A percentile compares a stretch with the other conserved stretches of the same genome.
Conservation (phyloP, 2,329 filamentous ascomycete genomes). For the Exophiala lecanii-corni region DNA sequence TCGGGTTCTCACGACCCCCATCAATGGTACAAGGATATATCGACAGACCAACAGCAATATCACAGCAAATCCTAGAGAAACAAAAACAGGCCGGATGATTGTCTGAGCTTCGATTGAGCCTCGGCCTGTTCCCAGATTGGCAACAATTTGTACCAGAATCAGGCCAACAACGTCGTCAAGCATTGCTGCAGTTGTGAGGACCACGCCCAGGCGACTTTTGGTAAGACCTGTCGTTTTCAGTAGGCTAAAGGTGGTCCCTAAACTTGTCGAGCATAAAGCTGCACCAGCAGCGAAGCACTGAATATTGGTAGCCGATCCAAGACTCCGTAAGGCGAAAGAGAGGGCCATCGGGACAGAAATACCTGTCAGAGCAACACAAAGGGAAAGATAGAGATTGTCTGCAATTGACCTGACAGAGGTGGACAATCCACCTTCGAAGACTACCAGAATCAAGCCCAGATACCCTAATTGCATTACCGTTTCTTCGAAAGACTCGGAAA, state of each 20-base stretch:
- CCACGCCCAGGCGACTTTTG: constrained; percentile 53
- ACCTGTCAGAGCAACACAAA: constrained; percentile 61
- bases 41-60: constrained; percentile 30
- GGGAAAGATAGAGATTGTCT: constrained; percentile 58
- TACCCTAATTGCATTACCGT: constrained; percentile 65
- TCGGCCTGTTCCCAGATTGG: constrained; percentile 51
- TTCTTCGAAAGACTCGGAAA: constrained; percentile 49
- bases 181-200: constrained; percentile 70
- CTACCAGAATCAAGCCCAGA: constrained; percentile 65
- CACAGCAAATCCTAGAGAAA: constrained; percentile 39
- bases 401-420: constrained; percentile 52
- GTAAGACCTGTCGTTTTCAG: constrained; percentile 56
- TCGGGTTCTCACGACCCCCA: too few relatives aligned
- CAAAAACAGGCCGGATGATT: constrained; percentile 49
- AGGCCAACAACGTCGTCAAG: constrained; percentile 71
- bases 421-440: constrained; percentile 64
- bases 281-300: constrained; percentile 70
- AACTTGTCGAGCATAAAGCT: constrained; percentile 66
- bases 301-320: constrained; percentile 49
- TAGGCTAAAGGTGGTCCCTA: constrained; percentile 67
- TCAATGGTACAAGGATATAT: constrained; percentile 23
- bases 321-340: constrained; percentile 55
- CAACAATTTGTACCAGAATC: constrained; percentile 72
- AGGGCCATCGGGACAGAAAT: constrained; percentile 60
- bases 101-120: constrained; percentile 36